phyloP scores from a whole-genome alignment of 805 yeast species.

The Cyberlindnera americana region DNA sequence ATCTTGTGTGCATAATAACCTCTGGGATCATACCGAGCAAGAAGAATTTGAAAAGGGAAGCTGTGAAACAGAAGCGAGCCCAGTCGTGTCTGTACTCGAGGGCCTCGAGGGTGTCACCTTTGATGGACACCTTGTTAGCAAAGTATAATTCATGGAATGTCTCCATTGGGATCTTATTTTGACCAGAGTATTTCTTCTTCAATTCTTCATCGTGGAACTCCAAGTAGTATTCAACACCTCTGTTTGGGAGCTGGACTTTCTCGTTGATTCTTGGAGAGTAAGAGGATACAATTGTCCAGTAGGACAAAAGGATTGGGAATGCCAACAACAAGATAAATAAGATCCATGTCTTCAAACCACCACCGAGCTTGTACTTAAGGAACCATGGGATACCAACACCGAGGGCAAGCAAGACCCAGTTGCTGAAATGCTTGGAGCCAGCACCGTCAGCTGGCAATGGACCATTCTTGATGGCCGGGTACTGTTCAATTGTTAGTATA shows the following conservation, averaged over 20 bases:
- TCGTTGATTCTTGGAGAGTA: conserved; percentile 80
- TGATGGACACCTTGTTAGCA: conserved; percentile 78
- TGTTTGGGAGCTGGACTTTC: conserved; percentile 70
- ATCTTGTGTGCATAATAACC: conserved; percentile 84
- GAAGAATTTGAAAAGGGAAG: conserved; percentile 73
- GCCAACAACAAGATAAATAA: conserved; percentile 53
- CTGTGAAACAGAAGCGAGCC: conserved; percentile 78
- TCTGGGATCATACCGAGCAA: conserved; percentile 88
- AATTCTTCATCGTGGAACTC: conserved; percentile 76
- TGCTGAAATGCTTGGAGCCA: conserved; percentile 72
- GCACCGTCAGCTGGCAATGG: conserved; percentile 92
- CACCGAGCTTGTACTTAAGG: conserved; percentile 61
- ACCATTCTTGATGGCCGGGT: conserved; percentile 78
- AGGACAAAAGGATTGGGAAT: conserved; percentile 73
- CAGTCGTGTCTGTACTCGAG: conserved; percentile 90
- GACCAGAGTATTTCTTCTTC: conserved; percentile 65
- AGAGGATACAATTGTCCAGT: conserved; percentile 76
- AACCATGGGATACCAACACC: conserved; percentile 58
- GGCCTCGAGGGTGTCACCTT: conserved; percentile 81
- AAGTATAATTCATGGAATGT: conserved; percentile 88
- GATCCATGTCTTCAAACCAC: conserved; percentile 64
- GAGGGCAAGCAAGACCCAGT: conserved; percentile 47
- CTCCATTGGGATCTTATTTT: conserved; percentile 82
- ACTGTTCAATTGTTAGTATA: conserved; percentile 25
- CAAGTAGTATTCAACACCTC: conserved; percentile 74